A percentile compares a stretch with the other conserved stretches of the same genome.
These are phyloP conservation scores for Xylaria palmicola DNA, from an alignment of 495 filamentous ascomycete species.

Conservation along the genomic window DNA sequence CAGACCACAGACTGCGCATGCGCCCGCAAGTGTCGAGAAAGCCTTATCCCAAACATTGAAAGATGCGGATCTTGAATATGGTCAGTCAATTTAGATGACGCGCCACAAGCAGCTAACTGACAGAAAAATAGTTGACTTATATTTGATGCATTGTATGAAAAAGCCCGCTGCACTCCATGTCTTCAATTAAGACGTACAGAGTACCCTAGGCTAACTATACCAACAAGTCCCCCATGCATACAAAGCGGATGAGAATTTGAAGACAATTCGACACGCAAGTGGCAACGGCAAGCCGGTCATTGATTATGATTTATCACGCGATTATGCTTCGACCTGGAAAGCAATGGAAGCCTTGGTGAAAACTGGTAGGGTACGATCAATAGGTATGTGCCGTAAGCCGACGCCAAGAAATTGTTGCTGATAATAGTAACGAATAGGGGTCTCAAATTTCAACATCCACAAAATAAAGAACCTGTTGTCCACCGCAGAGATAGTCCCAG, in stretches of 20 bases:
- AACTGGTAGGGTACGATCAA: constrained; percentile 31
- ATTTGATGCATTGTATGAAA: constrained; percentile 36
- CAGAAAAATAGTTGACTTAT: constrained; percentile 31
- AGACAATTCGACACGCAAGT: constrained; percentile 33
- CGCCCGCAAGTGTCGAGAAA: constrained; percentile 30
- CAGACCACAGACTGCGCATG: constrained; percentile 33
- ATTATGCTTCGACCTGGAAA: constrained; percentile 37
- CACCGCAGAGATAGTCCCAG: constrained; percentile 31
- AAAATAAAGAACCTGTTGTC: constrained; percentile 34
- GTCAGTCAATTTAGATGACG: constrained; percentile 10
- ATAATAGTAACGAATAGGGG: constrained; percentile 15
- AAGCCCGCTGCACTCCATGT: not conserved
- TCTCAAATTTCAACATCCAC: constrained; percentile 42
- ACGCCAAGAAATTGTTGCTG: constrained; percentile 1
- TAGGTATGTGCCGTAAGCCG: constrained; percentile 24
- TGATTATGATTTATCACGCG: constrained; percentile 32
- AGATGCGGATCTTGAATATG: constrained; percentile 30
- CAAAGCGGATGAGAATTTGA: constrained; percentile 27
- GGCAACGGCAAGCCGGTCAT: constrained; percentile 36
- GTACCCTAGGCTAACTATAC: constrained; percentile 13
- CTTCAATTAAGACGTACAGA: not conserved
- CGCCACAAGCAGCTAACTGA: constrained; percentile 2
- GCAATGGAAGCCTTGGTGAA: constrained; percentile 36
- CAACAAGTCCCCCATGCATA: constrained; percentile 37
- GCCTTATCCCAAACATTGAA: constrained; percentile 25